Evolutionary conservation across 2,329 filamentous ascomycete genomes (phyloP), one percentile per base, ranked within the genome.

Genomic region (Didymella keratinophila): DNA sequence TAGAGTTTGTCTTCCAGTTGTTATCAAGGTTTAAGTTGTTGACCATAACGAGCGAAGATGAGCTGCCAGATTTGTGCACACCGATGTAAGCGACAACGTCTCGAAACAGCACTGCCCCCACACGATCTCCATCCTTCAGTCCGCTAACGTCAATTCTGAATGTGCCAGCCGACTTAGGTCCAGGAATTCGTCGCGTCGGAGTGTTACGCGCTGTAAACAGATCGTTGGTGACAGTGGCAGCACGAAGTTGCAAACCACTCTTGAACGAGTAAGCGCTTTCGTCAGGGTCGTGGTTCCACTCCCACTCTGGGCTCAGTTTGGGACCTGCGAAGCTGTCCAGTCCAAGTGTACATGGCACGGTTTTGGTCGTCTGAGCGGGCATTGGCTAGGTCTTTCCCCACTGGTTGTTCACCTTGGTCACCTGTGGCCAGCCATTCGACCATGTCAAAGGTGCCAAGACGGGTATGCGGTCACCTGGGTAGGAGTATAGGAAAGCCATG

Each of bases 271-370:
- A 87, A 9, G 79, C 81, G 10, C 70, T 74, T 0, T 71, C 77
- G 54, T 87, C 83, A 0, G 85, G 85, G 68, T 87, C 87, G 63
- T 87, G 85, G 65, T 87, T 88, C 84, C 85, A 87, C 68, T 87
- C 85, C 82, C 83, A 87, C 2, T 80, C 73, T 0, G 78, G 76
- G 7, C 75, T 69, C 0, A 87, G 75, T 0, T 71, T 61, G 0
- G 72, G 65, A 0, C 80, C 81, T 0, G 61, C 47, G 61, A 87
- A 87, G 0, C 58, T 69, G 58, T 87, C 83, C 0, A 76, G 79
- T 16, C 82, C 78, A 0, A 75, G 72, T 34, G 72, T 69, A 4
- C 64, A 52, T 2, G 71, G 67, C 1, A 78, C 70, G 1, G 64
- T 72, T 47, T 74, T 75, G 34, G 39, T 65, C 2, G 69, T 76